These are phyloP conservation scores for Mycena polygramma DNA, from an alignment of 768 basidiomycete genomes.

Conservation along the genomic window DNA sequence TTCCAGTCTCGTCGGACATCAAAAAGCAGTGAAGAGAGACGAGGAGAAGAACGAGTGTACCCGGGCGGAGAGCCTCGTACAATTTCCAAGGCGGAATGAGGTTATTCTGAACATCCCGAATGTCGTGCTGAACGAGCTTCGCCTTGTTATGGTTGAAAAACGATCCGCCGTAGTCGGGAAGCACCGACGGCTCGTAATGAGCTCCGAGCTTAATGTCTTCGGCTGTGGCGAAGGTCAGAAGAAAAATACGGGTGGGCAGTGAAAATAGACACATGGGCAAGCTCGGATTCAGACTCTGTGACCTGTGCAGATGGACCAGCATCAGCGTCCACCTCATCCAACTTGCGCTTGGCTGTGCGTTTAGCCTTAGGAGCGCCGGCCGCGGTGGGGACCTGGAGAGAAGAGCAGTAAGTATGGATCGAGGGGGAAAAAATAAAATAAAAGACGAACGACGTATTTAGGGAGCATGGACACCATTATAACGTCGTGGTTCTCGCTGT, in stretches of 20 bases:
- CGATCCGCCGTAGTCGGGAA: neutral
- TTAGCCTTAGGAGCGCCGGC: neutral
- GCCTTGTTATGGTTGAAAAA: neutral
- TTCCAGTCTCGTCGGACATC: neutral
- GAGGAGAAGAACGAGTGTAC: neutral
- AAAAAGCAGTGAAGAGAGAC: too few relatives aligned
- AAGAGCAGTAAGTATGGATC: too few relatives aligned
- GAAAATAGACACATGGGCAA: too few relatives aligned
- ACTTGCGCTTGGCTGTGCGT: neutral
- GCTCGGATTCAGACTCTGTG: too few relatives aligned
- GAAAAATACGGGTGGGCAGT: too few relatives aligned
- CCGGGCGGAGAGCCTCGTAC: neutral
- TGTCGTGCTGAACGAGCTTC: neutral
- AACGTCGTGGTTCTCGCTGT: neutral
- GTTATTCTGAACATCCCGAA: neutral
- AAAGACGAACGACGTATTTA: slow-evolving; percentile 4
- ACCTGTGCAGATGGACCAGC: too few relatives aligned
- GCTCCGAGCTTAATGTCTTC: slow-evolving; percentile 4
- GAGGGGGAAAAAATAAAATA: neutral
- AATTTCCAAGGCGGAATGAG: slow-evolving; percentile 3
- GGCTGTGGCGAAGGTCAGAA: neutral
- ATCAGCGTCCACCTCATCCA: neutral
- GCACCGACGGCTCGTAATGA: neutral
- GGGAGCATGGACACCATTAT: neutral
- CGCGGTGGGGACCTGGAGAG: neutral